Evolutionary conservation across 176 grass and related monocot species (phyloP).

Genomic region (Rhynchospora breviuscula): DNA sequence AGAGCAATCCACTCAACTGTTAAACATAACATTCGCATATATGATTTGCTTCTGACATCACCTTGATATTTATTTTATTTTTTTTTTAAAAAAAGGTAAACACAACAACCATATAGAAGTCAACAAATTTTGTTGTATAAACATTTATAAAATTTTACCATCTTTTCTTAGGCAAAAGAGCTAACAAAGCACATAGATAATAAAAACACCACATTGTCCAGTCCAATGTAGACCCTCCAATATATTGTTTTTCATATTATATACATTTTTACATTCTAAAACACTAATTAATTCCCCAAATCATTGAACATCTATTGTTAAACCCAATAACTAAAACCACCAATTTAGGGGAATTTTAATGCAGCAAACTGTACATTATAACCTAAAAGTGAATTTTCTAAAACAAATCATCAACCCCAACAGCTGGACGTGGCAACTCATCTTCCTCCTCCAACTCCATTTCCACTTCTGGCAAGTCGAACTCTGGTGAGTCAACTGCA

Average conservation of each 20-base stretch:
- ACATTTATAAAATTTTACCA: not conserved
- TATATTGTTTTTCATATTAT: constrained; percentile 11
- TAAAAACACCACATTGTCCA: not conserved
- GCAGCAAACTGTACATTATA: constrained; percentile 35
- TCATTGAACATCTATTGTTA: constrained; percentile 5
- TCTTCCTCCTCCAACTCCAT: constrained; percentile 55
- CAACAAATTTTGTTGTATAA: not conserved
- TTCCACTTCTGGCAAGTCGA: constrained; percentile 31
- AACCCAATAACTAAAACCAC: constrained; percentile 9
- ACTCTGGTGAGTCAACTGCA: constrained; percentile 73
- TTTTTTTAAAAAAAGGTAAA: no score
- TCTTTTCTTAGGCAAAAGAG: not conserved
- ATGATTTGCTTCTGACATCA: not conserved
- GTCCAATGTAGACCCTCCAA: not conserved
- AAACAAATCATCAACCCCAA: constrained; percentile 64
- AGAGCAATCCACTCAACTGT: not conserved
- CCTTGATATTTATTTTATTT: not conserved
- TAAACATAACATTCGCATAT: not conserved
- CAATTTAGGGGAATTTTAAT: constrained; percentile 17
- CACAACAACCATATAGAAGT: not conserved
- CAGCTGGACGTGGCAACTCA: constrained; percentile 35
- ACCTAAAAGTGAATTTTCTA: constrained; percentile 39
- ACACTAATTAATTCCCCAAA: constrained; percentile 1
- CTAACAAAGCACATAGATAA: not conserved
- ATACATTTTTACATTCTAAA: constrained; percentile 26